Percentiles rank a stretch among this genome's conserved stretches.
Evolutionary conservation across 495 filamentous ascomycete genomes (phyloP).

Genomic region (Tuber aestivum): DNA sequence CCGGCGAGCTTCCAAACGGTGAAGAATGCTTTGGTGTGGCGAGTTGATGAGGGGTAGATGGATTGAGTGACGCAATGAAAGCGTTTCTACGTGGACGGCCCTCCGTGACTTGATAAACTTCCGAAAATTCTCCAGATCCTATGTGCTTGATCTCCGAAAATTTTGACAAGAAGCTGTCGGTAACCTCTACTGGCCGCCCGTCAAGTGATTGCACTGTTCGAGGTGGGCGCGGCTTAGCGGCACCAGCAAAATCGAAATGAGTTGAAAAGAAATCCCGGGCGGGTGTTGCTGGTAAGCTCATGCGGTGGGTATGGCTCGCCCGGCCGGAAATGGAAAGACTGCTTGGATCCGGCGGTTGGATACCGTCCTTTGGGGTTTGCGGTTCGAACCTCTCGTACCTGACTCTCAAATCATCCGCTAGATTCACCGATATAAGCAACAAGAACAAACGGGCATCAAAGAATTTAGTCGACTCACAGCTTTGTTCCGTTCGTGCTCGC

Average conservation of each 20-base stretch:
- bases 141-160: slow-evolving; percentile 72
- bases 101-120: slow-evolving; percentile 73
- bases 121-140: slow-evolving; percentile 85
- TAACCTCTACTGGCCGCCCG: slow-evolving; percentile 32
- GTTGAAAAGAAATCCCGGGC: slow-evolving; percentile 16
- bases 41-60: slow-evolving; percentile 32
- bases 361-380: slow-evolving; percentile 68
- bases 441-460: background rate
- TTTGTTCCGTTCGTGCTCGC: slow-evolving; percentile 34
- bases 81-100: slow-evolving; percentile 40
- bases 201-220: slow-evolving; percentile 28
- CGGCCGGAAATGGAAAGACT: slow-evolving; percentile 66
- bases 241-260: background rate
- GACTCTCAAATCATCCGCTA: background rate
- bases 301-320: slow-evolving; percentile 42
- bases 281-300: slow-evolving; percentile 27
- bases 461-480: slow-evolving; percentile 21
- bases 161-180: slow-evolving; percentile 44
- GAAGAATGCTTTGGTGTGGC: slow-evolving; percentile 48
- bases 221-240: slow-evolving; percentile 12
- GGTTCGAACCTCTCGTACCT: slow-evolving; percentile 54
- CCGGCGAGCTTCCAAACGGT: slow-evolving; percentile 37
- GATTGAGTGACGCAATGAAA: slow-evolving; percentile 30
- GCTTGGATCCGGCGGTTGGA: slow-evolving; percentile 75
- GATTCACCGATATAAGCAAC: background rate